phyloP scores from a whole-genome alignment of 495 filamentous ascomycete genomes.

The Massariosphaeria phaeospora region DNA sequence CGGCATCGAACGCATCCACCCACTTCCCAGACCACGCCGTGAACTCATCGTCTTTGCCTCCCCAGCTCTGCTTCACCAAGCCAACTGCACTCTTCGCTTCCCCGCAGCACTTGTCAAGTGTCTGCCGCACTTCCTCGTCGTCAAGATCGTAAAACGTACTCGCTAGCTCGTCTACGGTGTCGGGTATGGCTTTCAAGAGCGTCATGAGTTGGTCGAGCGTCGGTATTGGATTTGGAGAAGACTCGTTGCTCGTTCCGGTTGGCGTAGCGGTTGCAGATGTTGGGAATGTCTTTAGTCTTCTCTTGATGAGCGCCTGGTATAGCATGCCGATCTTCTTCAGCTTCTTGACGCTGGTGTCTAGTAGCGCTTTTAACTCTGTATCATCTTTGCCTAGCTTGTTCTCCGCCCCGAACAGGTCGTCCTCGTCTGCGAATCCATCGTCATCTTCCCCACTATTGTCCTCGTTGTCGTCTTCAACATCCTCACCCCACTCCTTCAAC shows the following conservation, averaged over 20 bases:
- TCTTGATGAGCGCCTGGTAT: constrained; percentile 57
- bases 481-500: constrained; percentile 66
- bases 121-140: constrained; percentile 33
- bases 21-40: constrained; percentile 40
- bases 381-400: constrained; percentile 38
- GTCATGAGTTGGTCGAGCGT: constrained; percentile 41
- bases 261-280: background rate
- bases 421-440: constrained; percentile 49
- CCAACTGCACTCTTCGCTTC: constrained; percentile 31
- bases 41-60: constrained; percentile 38
- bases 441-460: constrained; percentile 24
- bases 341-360: constrained; percentile 53
- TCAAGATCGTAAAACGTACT: constrained; percentile 51
- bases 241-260: background rate
- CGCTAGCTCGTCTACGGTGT: constrained; percentile 47
- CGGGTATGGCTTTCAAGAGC: constrained; percentile 43
- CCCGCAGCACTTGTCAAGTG: constrained; percentile 28
- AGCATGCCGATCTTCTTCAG: constrained; percentile 55
- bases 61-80: constrained; percentile 32
- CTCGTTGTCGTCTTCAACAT: constrained; percentile 53
- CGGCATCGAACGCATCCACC: constrained; percentile 17
- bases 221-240: background rate
- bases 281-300: constrained; percentile 54
- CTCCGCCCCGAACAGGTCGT: constrained; percentile 40
- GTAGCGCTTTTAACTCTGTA: constrained; percentile 45